Evolutionary conservation across 345 rosid species (phyloP), one percentile per base, ranked within the genome.

Genomic region (Melaleuca quinquenervia): DNA sequence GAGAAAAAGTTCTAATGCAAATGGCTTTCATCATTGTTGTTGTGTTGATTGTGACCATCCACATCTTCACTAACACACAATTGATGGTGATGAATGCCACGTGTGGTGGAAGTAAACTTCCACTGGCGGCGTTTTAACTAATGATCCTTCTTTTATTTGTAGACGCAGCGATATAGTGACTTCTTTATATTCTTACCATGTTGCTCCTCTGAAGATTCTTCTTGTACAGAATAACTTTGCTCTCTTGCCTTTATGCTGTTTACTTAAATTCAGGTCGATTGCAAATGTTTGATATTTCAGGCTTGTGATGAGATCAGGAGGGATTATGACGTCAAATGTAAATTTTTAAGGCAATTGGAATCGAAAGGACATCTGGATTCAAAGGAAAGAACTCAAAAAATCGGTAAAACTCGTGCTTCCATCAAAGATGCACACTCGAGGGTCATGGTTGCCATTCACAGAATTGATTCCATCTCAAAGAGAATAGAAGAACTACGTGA

Each of bases 361-460:
- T 96, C 98, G 36, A 70, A 36, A 87, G 91, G 99, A 84, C 94
- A 92, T 44, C 92, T 95, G 89, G 99, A 98, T 88, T 96, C 96
- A 45, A 92, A 90, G 86, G 92, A 88, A 90, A 91, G 91, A 75
- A 80, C 90, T 87, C 64, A 85, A 10, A 92, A 87, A 88, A 93
- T 92, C 85, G 99, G 94, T 89, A 95, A 95, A 90, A 94, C 93
- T 45, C 98, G 99, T 80, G 93, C 99, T 26, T 90, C 89, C 86
- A 94, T 96, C 87, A 98, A 98, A 91, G 99, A 98, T 90, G 91
- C 94, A 85, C 93, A 98, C 90, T 95, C 99, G 0, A 95, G 99
- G 91, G 94, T 98, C 90, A 91, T 93, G 89, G 98, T 98, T 89
- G 97, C 99, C 22, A 94, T 98, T 89, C 97, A 95, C 84, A 94